Evolutionary conservation across 2,329 filamentous ascomycete genomes (phyloP), one percentile per base, ranked within the genome.

Genomic region (Alternaria triticina): DNA sequence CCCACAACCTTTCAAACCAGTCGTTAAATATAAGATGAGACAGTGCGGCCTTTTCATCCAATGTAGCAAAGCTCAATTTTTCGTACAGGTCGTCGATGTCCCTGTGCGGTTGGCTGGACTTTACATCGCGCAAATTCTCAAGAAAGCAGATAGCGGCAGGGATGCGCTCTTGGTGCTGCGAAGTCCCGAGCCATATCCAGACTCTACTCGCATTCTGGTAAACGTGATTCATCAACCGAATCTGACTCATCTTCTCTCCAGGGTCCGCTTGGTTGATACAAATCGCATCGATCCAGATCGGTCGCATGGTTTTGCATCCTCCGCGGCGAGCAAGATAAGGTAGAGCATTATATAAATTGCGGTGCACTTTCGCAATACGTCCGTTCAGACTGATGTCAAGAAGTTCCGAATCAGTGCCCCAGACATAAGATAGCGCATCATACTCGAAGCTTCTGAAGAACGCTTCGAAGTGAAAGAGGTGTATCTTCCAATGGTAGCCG

Each of bases 241-340:
- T 40, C n/a, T 40, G 36, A 2, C 3, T 5, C 36, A 40, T 40
- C 36, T 40, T 40, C 36, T 40, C 36, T 5, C 1, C 9, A 6
- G 0, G 36, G 1, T 40, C n/a, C 5, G 36, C 36, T 2, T 40
- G 36, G 3, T 40, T 17, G 36, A 40, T 40, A 2, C 36, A 40
- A 3, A 40, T 17, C 0, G 36, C 36, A 5, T 40, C 36, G 9
- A 40, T 17, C 36, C 36, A 40, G 1, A 40, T 40, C 9, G 36
- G 36, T 1, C 36, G 36, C 9, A 40, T 3, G n/a, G 2, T 4
- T 2, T 0, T 2, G 0, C 4, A 10, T 10, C 9, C 9, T 4
- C 9, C 36, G 9, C 36, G 36, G 36, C 36, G 36, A 3, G 36
- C 36, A 17, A 40, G 36, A 1, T 40, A 40, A 1, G 36, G 36